Percentiles rank a stretch among this genome's conserved stretches.
phyloP scores from a whole-genome alignment of 2,329 filamentous ascomycete species.

The Arthrobotrys entomopaga region DNA sequence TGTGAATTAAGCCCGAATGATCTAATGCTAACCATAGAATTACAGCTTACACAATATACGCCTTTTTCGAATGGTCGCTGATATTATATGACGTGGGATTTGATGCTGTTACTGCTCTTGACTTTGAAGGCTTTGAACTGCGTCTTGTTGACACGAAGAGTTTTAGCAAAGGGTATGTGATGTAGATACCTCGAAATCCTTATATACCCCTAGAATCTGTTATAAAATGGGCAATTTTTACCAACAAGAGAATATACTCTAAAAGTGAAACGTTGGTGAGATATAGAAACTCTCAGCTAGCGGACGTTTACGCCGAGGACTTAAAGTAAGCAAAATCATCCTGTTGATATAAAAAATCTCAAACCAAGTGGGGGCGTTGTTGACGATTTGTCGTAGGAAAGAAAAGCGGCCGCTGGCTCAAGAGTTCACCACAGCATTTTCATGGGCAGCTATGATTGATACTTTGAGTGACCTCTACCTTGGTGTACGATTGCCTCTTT shows the following conservation, averaged over 20 bases:
- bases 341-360: slow-evolving; percentile 7
- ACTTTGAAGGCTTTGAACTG: slow-evolving; percentile 90
- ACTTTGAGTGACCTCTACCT: slow-evolving; percentile 89
- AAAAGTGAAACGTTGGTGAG: slow-evolving; percentile 55
- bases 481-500: slow-evolving; percentile 71
- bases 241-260: slow-evolving; percentile 54
- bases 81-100: slow-evolving; percentile 96
- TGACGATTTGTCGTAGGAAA: slow-evolving; percentile 68
- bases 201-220: slow-evolving; percentile 49
- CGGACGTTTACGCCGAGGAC: slow-evolving; percentile 46
- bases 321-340: slow-evolving; percentile 47
- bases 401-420: slow-evolving; percentile 74
- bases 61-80: slow-evolving; percentile 97
- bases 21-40: slow-evolving; percentile 20
- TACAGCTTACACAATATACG: slow-evolving; percentile 92
- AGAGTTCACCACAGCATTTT: slow-evolving; percentile 77
- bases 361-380: slow-evolving; percentile 22
- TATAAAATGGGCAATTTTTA: slow-evolving; percentile 37
- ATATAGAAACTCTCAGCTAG: slow-evolving; percentile 53
- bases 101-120: slow-evolving; percentile 90
- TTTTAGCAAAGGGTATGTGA: slow-evolving; percentile 96
- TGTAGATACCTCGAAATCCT: slow-evolving; percentile 71
- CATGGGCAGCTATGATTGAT: slow-evolving; percentile 78
- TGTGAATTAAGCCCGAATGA: background rate
- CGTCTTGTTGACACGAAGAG: slow-evolving; percentile 89